Evolutionary conservation across 176 grass and related monocot species (phyloP), one percentile per base, ranked within the genome.

Genomic region (Stipa capillata): DNA sequence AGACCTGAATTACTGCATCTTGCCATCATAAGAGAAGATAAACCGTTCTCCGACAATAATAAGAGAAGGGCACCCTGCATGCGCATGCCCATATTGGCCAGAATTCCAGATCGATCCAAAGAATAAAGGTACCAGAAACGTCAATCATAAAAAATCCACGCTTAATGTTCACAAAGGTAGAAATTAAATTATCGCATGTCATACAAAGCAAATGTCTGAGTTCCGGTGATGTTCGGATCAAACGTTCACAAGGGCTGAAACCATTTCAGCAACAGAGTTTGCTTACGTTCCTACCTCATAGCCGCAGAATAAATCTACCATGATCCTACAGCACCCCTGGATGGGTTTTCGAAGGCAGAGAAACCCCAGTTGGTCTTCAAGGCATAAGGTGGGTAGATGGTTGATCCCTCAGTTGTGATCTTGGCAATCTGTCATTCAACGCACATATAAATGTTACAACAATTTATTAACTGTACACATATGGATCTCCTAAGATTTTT

Each of bases 301-400:
- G 40, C 48, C 33, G 13, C n/a, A 20, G 64, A 72, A 67, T 70
- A 80, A 45, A 77, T 87, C 87, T 95, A 99, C 96, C 96, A 99
- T 55, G 96, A 87, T 67, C 96, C 96, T 77, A 89, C 81, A 52
- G 90, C 92, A 43, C 92, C 92, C 86, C 93, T 84, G 16, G 85
- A 68, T 29, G 96, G 94, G 43, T 97, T 90, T 78, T 97, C 85
- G 35, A 97, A 97, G 49, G 87, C 82, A 7, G 92, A 45, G 76
- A 94, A 94, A 3, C 92, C 87, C 95, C 87, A 98, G 35, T 80
- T 78, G 71, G 95, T 92, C 83, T 92, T 97, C 83, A 97, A 65
- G 5, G 95, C 77, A 18, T 94, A 94, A 3, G 92, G 92, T 1
- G 76, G 95, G 70, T 88, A 94, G 51, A 97, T 94, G 57, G 89